A percentile compares a stretch with the other conserved stretches of the same genome.
phyloP scores from a whole-genome alignment of 306 rosid genomes.

The Pachyrhizus erosus region DNA sequence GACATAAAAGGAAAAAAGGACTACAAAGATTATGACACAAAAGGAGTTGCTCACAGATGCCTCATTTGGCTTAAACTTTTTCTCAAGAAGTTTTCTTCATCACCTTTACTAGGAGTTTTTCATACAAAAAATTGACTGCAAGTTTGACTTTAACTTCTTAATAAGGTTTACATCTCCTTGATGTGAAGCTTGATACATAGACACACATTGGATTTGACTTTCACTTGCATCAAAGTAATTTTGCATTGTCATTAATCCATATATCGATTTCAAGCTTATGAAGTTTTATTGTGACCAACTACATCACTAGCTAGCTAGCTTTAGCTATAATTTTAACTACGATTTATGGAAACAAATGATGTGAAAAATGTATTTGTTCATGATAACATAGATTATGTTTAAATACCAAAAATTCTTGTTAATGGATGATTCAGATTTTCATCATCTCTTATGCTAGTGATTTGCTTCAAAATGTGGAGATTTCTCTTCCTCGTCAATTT shows the following conservation, averaged over 20 bases:
- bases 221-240: not conserved
- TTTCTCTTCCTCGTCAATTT: not conserved
- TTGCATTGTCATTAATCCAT: not conserved
- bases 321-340: too few relatives aligned
- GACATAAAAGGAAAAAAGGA: not conserved
- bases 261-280: not conserved
- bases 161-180: not conserved
- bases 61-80: not conserved
- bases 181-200: not conserved
- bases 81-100: not conserved
- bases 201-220: not conserved
- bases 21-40: not conserved
- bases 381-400: too few relatives aligned
- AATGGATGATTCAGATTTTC: not conserved
- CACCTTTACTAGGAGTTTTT: not conserved
- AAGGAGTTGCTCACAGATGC: not conserved
- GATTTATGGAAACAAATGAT: too few relatives aligned
- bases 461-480: not conserved
- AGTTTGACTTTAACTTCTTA: not conserved
- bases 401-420: not conserved
- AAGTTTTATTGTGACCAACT: not conserved
- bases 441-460: not conserved
- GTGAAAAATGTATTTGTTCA: too few relatives aligned
- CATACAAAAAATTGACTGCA: not conserved
- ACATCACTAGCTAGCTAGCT: not conserved